Base-by-base conservation (phyloP, 2,329 filamentous ascomycete genomes). In the Neophaeococcomyces aloes region DNA sequence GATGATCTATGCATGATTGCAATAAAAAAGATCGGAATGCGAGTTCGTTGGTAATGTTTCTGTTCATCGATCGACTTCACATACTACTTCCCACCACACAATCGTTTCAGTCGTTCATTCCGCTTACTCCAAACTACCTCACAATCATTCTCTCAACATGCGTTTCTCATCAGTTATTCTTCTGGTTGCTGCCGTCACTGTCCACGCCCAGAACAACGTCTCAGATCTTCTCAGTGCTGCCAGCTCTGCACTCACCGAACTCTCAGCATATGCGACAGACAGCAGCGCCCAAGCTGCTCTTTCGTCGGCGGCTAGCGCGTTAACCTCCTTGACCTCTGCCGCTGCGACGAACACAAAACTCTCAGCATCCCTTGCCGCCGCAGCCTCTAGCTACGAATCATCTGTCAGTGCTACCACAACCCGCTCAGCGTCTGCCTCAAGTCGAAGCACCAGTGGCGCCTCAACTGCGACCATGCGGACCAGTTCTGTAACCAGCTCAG, bases 161-260 rank as follows among this genome's bases (percentile, higher is more conserved):
- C 38, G 38, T 23, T 41, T 41, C 38, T 21, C 38, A 21, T 19
- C 38, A 4, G 18, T 41, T 18, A n/a, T 41, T 25, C 25, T 41
- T 18, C 14, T 41, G 27, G 38, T 30, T 7, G 29, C 29, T 14
- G 27, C 38, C 15, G 27, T 17, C 33, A 19, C 33, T 5, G 38
- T 29, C 30, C 25, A 29, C 30, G 38, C 38, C 7, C 38, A 41
- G n/a, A 30, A 41, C 38, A 17, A n/a, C n/a, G n/a, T 41, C 38
- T 18, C 25, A 14, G 25, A 17, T 29, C 4, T 40, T 19, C 23
- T 40, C 38, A 31, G 14, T 29, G 23, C 11, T 15, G 38, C 38
- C 38, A 32, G 7, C n/a, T 32, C 38, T 11, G 7, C 14, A 13
- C 17, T 19, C n/a, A 31, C 38, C 3, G 21, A 32, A 25, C 11